phyloP scores from a whole-genome alignment of 208 protist genomes.

The Angomonas desouzai region DNA sequence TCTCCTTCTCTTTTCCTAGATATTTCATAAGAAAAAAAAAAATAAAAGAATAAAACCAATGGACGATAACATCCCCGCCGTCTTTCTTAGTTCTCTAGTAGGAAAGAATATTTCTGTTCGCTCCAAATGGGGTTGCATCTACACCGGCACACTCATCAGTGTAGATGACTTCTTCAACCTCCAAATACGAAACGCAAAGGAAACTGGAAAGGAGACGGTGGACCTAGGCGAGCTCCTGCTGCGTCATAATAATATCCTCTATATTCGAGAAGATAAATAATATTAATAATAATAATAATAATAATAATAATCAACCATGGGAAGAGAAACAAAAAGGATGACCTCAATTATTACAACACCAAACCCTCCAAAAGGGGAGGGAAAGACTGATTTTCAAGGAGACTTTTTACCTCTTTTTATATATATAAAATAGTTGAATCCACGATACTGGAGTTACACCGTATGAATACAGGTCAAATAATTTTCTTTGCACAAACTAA shows the following conservation, averaged over 20 bases:
- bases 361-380: too few relatives aligned
- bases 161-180: conserved; percentile 98
- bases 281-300: conserved; percentile 1
- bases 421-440: too few relatives aligned
- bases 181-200: conserved; percentile 82
- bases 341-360: too few relatives aligned
- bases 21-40: conserved; percentile 11
- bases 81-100: conserved; percentile 93
- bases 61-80: conserved; percentile 69
- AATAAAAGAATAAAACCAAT: conserved; percentile 18
- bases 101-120: conserved; percentile 95
- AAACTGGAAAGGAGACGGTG: conserved; percentile 67
- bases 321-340: neutral
- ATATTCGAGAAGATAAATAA: conserved; percentile 63
- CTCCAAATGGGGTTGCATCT: conserved; percentile 99
- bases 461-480: too few relatives aligned
- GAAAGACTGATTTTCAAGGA: too few relatives aligned
- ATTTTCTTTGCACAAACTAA: too few relatives aligned
- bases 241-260: conserved; percentile 88
- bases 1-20: conserved; percentile 16
- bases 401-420: too few relatives aligned
- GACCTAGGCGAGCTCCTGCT: conserved; percentile 85
- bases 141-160: conserved; percentile 94
- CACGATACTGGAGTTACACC: too few relatives aligned
- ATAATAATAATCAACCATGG: too few relatives aligned